A percentile compares a stretch with the other conserved stretches of the same genome.
These are phyloP conservation scores for Cystoderma amianthinum DNA, from an alignment of 768 basidiomycete species.

Conservation along the genomic window DNA sequence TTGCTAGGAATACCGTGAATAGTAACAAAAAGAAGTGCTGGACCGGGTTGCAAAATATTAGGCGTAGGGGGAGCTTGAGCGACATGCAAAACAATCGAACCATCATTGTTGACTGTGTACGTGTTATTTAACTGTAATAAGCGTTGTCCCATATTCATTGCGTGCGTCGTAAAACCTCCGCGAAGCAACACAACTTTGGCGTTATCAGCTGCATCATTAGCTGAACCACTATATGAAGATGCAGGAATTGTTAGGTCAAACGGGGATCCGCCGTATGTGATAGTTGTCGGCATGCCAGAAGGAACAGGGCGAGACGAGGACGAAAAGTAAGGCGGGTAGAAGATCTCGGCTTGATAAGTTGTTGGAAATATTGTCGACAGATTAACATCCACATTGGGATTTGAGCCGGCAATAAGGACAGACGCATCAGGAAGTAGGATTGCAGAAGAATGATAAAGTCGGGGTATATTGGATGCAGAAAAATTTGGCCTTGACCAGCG, in stretches of 20 bases:
- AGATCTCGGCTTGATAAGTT: conserved; percentile 77
- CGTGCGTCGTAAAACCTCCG: conserved; percentile 81
- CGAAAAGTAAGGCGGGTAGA: conserved; percentile 88
- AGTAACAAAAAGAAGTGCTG: conserved; percentile 75
- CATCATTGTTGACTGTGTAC: conserved; percentile 74
- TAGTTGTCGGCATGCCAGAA: conserved; percentile 58
- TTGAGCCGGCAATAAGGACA: conserved; percentile 86
- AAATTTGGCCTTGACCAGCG: conserved; percentile 72
- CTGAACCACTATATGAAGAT: conserved; percentile 56
- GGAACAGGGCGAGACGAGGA: conserved; percentile 63
- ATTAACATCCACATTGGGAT: conserved; percentile 86
- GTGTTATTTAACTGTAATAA: conserved; percentile 79
- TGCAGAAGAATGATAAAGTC: conserved; percentile 89
- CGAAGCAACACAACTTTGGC: conserved; percentile 75
- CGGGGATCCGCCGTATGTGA: conserved; percentile 76
- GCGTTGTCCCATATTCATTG: conserved; percentile 86
- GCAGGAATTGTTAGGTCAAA: conserved; percentile 74
- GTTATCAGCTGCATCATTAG: conserved; percentile 67
- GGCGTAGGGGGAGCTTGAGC: conserved; percentile 80
- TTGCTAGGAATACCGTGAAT: conserved; percentile 82
- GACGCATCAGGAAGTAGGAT: conserved; percentile 86
- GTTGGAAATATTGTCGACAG: conserved; percentile 59
- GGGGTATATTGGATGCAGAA: conserved; percentile 53
- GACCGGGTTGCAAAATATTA: conserved; percentile 85
- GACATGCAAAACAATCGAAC: conserved; percentile 73